A percentile compares a stretch with the other conserved stretches of the same genome.
Conservation (phyloP, 2,329 filamentous ascomycete species). For the Paecilomyces sp. region DNA sequence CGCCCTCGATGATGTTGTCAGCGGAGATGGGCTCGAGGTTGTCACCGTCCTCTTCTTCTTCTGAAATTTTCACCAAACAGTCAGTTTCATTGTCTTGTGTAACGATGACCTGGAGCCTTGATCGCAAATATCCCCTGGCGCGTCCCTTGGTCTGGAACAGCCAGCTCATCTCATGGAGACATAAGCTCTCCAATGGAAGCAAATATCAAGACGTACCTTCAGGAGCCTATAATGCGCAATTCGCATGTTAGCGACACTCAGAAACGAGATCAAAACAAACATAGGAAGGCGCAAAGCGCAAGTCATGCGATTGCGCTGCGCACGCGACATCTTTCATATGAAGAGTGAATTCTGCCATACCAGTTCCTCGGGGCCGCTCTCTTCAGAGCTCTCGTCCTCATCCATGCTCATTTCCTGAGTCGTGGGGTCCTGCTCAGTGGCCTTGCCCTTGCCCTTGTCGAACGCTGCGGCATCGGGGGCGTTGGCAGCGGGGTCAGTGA, state of each 20-base stretch:
- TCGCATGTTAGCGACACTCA: neutral
- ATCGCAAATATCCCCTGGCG: neutral
- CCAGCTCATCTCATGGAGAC: neutral
- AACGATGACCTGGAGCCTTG: neutral
- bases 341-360: slow-evolving; percentile 18
- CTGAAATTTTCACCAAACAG: slow-evolving; percentile 22
- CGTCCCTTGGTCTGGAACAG: neutral
- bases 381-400: slow-evolving; percentile 60
- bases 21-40: slow-evolving; percentile 87
- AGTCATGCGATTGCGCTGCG: neutral
- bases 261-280: neutral
- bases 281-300: neutral
- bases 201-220: neutral
- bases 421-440: slow-evolving; percentile 42
- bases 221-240: neutral
- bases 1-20: slow-evolving; percentile 73
- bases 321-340: neutral
- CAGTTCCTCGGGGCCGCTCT: slow-evolving; percentile 47
- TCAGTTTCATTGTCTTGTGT: neutral
- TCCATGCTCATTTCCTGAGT: slow-evolving; percentile 61
- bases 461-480: slow-evolving; percentile 35
- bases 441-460: slow-evolving; percentile 87
- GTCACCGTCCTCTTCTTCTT: slow-evolving; percentile 64
- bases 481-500: slow-evolving; percentile 34
- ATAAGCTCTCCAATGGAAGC: slow-evolving; percentile 3